Conservation (phyloP, 1,284 basidiomycete species). For the Irpex sp. region DNA sequence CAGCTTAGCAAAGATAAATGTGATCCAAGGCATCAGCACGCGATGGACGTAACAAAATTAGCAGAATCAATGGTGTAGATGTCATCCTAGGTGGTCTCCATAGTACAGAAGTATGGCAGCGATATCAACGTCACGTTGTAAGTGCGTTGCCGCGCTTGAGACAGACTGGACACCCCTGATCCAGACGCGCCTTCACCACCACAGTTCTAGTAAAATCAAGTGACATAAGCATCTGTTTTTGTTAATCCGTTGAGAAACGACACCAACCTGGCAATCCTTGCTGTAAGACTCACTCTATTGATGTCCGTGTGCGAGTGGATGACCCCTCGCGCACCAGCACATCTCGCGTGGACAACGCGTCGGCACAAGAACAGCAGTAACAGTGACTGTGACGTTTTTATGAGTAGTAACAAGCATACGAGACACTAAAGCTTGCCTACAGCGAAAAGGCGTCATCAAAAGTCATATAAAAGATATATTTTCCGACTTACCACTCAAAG, state of each 20-base stretch:
- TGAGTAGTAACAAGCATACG: constrained; percentile 60
- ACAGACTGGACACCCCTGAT: constrained; percentile 76
- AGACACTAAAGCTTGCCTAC: constrained; percentile 62
- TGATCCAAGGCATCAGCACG: no score
- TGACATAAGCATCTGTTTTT: background rate
- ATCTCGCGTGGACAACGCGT: constrained; percentile 80
- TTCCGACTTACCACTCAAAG: constrained; percentile 57
- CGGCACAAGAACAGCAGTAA: constrained; percentile 79
- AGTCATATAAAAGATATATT: background rate
- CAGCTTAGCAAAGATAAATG: no score
- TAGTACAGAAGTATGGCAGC: background rate
- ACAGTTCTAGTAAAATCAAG: constrained; percentile 50
- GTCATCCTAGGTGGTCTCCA: background rate
- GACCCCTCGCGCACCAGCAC: constrained; percentile 55
- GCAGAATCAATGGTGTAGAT: background rate
- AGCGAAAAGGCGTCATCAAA: background rate
- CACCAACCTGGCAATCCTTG: constrained; percentile 73
- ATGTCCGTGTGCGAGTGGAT: constrained; percentile 48
- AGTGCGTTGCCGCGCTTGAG: constrained; percentile 51
- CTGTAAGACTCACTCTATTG: constrained; percentile 47
- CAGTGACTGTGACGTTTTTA: constrained; percentile 57
- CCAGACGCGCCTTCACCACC: constrained; percentile 61
- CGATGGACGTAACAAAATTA: background rate
- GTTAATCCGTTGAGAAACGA: background rate
- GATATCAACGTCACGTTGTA: constrained; percentile 32